Evolutionary conservation across 2,329 filamentous ascomycete genomes (phyloP).

Genomic region (Teratosphaeria zuluensis): DNA sequence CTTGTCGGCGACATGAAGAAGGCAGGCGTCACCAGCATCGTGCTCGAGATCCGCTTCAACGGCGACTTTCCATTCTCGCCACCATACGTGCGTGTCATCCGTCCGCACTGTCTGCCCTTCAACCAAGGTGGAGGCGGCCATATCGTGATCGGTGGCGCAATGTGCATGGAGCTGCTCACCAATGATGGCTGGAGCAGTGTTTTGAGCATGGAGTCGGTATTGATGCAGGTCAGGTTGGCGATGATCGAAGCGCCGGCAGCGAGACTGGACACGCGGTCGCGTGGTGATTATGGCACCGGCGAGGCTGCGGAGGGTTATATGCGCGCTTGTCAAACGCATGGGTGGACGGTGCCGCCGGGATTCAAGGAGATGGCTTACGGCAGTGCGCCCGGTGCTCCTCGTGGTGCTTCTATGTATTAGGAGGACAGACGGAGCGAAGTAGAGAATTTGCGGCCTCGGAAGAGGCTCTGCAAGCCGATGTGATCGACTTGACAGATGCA

Average conservation of each 20-base stretch:
- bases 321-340: constrained; percentile 58
- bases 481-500: background rate
- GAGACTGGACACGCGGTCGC: constrained; percentile 41
- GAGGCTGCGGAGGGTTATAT: constrained; percentile 68
- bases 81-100: constrained; percentile 74
- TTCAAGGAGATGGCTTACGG: constrained; percentile 40
- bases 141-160: constrained; percentile 71
- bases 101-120: constrained; percentile 69
- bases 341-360: constrained; percentile 61
- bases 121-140: constrained; percentile 69
- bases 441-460: background rate
- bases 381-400: background rate
- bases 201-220: constrained; percentile 64
- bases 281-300: constrained; percentile 46
- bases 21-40: constrained; percentile 53
- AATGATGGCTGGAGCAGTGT: constrained; percentile 72
- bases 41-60: constrained; percentile 75
- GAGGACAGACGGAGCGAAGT: background rate
- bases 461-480: background rate
- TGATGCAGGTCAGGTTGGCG: constrained; percentile 72
- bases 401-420: background rate
- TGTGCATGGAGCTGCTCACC: constrained; percentile 69
- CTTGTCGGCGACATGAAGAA: constrained; percentile 65
- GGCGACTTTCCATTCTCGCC: constrained; percentile 66
- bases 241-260: constrained; percentile 66